These are phyloP conservation scores for Achaetomium macrosporum DNA, from an alignment of 2,329 filamentous ascomycete species.

Conservation along the genomic window DNA sequence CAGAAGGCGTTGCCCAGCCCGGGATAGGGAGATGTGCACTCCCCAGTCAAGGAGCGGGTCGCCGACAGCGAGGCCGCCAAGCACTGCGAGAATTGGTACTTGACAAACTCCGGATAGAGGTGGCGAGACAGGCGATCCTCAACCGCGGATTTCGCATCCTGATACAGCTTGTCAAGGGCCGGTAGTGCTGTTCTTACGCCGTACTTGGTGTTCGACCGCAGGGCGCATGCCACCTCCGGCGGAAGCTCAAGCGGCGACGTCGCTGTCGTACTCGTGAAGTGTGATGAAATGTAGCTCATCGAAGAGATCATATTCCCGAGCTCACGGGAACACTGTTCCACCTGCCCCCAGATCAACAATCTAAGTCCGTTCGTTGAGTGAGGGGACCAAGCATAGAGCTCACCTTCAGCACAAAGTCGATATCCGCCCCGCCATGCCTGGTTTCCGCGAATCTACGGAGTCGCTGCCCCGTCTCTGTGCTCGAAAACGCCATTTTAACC, in stretches of 20 bases:
- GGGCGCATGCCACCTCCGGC: slow-evolving; percentile 33
- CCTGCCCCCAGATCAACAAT: slow-evolving; percentile 24
- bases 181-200: slow-evolving; percentile 41
- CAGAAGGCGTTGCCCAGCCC: slow-evolving; percentile 56
- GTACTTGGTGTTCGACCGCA: slow-evolving; percentile 43
- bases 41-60: slow-evolving; percentile 22
- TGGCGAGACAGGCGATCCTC: slow-evolving; percentile 37
- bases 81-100: slow-evolving; percentile 42
- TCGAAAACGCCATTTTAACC: slow-evolving; percentile 45
- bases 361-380: not conserved
- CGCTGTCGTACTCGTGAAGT: slow-evolving; percentile 35
- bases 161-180: slow-evolving; percentile 38
- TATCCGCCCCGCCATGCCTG: slow-evolving; percentile 41
- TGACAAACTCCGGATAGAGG: slow-evolving; percentile 46
- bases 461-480: slow-evolving; percentile 41
- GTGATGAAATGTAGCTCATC: slow-evolving; percentile 33
- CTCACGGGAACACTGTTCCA: slow-evolving; percentile 39
- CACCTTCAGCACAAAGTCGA: slow-evolving; percentile 46
- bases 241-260: slow-evolving; percentile 39
- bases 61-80: slow-evolving; percentile 41
- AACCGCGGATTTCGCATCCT: slow-evolving; percentile 35
- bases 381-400: not conserved
- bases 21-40: slow-evolving; percentile 36
- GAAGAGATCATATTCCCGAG: slow-evolving; percentile 36
- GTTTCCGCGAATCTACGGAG: slow-evolving; percentile 46